Percentiles rank a stretch among this genome's conserved stretches.
Evolutionary conservation across 129 eudicot species (phyloP).

Genomic region (Daucus carota): DNA sequence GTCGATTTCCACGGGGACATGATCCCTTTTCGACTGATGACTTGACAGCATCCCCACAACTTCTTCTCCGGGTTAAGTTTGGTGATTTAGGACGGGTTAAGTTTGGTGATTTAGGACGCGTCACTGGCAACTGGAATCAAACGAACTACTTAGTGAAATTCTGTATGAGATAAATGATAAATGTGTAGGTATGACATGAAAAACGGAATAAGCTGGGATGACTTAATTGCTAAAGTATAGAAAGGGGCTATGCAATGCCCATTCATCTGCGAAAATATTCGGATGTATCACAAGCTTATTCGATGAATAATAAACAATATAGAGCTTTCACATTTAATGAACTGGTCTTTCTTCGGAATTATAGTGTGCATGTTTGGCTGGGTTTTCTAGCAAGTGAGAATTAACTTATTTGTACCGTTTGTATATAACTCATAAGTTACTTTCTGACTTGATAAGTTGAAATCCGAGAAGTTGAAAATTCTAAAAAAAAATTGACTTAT

Average conservation of each 20-base stretch:
- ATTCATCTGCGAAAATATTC: neutral
- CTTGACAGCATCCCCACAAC: conserved; percentile 59
- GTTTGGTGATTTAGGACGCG: conserved; percentile 88
- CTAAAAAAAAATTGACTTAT: too few relatives aligned
- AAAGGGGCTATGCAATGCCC: neutral
- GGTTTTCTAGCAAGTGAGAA: too few relatives aligned
- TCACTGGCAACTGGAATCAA: conserved; percentile 58
- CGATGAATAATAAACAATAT: neutral
- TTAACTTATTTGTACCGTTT: too few relatives aligned
- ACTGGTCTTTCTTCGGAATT: neutral
- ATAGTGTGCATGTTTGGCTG: too few relatives aligned
- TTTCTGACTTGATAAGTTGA: too few relatives aligned
- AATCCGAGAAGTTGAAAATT: too few relatives aligned
- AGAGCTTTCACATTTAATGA: neutral
- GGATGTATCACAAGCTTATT: neutral
- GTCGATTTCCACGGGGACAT: conserved; percentile 41
- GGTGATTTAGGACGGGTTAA: conserved; percentile 91
- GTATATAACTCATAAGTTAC: too few relatives aligned
- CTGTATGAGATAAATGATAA: neutral
- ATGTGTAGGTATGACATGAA: neutral
- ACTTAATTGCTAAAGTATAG: neutral
- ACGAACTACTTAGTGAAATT: neutral
- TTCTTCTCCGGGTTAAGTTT: conserved; percentile 64
- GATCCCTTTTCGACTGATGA: conserved; percentile 36
- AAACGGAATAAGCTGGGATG: neutral